phyloP scores from a whole-genome alignment of 768 basidiomycete species.

The Phanerochaete carnosa region DNA sequence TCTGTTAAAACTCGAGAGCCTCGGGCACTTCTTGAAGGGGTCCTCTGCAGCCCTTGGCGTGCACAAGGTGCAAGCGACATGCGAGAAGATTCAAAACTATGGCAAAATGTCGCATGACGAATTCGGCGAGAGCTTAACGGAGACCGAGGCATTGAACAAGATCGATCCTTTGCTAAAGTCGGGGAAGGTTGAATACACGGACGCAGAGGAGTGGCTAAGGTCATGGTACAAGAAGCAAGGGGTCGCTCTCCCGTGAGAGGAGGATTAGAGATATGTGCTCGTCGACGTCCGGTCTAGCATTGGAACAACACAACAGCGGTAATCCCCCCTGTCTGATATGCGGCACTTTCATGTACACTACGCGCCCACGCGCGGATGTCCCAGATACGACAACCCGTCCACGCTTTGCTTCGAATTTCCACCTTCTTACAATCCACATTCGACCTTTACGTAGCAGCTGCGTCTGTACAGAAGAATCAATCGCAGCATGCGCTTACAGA shows the following conservation, averaged over 20 bases:
- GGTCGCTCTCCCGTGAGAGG: background rate
- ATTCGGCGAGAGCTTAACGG: slow-evolving; percentile 37
- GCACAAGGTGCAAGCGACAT: slow-evolving; percentile 72
- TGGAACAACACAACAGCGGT: background rate
- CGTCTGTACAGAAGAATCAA: too few species aligned
- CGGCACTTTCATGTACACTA: background rate
- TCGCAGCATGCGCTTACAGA: too few species aligned
- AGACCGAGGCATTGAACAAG: slow-evolving; percentile 49
- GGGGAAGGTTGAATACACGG: slow-evolving; percentile 65
- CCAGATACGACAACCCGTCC: background rate
- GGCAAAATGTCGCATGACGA: slow-evolving; percentile 67
- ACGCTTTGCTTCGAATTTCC: background rate
- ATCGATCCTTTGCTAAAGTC: slow-evolving; percentile 54
- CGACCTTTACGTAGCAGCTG: background rate
- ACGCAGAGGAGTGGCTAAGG: slow-evolving; percentile 68
- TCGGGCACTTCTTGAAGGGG: slow-evolving; percentile 96
- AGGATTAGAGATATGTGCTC: background rate
- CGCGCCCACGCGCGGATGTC: background rate
- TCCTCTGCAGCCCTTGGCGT: slow-evolving; percentile 94
- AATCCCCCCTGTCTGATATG: background rate
- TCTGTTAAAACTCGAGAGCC: slow-evolving; percentile 59
- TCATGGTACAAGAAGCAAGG: slow-evolving; percentile 39
- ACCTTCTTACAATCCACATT: background rate
- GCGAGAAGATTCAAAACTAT: slow-evolving; percentile 90
- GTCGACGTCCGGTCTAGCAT: background rate